Percentiles rank a stretch among this genome's conserved stretches.
These are phyloP conservation scores for Talaromyces atroroseus DNA, from an alignment of 2,329 filamentous ascomycete species.

Conservation along the genomic window DNA sequence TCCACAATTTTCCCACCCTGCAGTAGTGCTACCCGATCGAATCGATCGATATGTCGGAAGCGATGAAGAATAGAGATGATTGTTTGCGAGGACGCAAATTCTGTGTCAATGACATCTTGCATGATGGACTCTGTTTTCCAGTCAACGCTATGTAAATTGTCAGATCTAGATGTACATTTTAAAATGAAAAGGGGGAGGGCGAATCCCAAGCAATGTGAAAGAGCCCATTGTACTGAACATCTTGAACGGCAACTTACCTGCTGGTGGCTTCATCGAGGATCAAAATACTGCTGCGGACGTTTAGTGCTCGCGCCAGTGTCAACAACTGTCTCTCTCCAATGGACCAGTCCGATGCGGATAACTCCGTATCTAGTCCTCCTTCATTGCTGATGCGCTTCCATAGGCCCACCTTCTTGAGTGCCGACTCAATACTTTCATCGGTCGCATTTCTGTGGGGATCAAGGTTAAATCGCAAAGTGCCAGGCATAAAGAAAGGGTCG, in stretches of 20 bases:
- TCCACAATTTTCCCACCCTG: constrained; percentile 32
- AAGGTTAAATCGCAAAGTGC: constrained; percentile 34
- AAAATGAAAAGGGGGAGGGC: too few species aligned
- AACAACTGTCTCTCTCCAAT: constrained; percentile 61
- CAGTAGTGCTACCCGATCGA: constrained; percentile 33
- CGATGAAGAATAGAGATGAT: constrained; percentile 55
- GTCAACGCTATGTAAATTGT: constrained; percentile 44
- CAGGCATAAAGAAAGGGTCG: constrained; percentile 38
- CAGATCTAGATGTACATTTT: too few species aligned
- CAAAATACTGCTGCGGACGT: constrained; percentile 41
- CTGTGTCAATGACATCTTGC: constrained; percentile 50
- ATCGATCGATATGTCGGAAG: constrained; percentile 41
- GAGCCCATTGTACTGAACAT: neutral
- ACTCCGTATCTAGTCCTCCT: constrained; percentile 30
- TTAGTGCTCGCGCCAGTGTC: constrained; percentile 54
- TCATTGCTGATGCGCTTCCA: constrained; percentile 29
- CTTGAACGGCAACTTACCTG: neutral
- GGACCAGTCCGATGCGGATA: constrained; percentile 47
- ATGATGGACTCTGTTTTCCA: constrained; percentile 52
- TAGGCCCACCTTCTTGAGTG: constrained; percentile 33
- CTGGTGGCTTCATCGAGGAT: constrained; percentile 35
- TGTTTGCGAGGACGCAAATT: constrained; percentile 50
- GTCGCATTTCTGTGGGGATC: constrained; percentile 29
- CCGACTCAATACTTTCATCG: constrained; percentile 30
- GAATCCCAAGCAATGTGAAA: too few species aligned